phyloP scores from a whole-genome alignment of 345 rosid genomes.

The Triadica sebifera region DNA sequence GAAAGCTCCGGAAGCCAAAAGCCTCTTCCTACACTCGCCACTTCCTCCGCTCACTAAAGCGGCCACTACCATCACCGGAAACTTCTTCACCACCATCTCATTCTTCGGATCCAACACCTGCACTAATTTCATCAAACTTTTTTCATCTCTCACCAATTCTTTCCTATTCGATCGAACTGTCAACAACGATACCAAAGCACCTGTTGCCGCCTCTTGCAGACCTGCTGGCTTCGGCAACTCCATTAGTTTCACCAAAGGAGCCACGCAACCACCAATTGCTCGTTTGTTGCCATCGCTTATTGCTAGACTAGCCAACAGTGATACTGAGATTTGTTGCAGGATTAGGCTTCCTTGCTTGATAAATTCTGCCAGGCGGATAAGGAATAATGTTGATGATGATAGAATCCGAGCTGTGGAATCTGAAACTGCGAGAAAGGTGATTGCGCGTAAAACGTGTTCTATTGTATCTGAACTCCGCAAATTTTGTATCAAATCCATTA shows the following conservation, averaged over 20 bases:
- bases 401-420: slow-evolving; percentile 38
- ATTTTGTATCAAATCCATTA: slow-evolving; percentile 48
- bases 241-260: slow-evolving; percentile 56
- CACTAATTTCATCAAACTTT: slow-evolving; percentile 59
- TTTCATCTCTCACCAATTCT: slow-evolving; percentile 65
- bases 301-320: slow-evolving; percentile 43
- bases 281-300: slow-evolving; percentile 72
- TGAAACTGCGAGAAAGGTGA: slow-evolving; percentile 39
- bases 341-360: slow-evolving; percentile 49
- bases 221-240: slow-evolving; percentile 75
- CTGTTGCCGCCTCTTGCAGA: slow-evolving; percentile 60
- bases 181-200: slow-evolving; percentile 51
- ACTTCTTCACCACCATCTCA: slow-evolving; percentile 51
- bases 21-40: slow-evolving; percentile 46
- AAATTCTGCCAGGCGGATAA: slow-evolving; percentile 55
- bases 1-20: slow-evolving; percentile 56
- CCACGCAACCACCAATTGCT: slow-evolving; percentile 56
- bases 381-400: slow-evolving; percentile 58
- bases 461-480: slow-evolving; percentile 41
- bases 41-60: slow-evolving; percentile 50
- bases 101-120: slow-evolving; percentile 68
- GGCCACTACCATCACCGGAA: slow-evolving; percentile 55
- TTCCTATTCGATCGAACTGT: slow-evolving; percentile 59
- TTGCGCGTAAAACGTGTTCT: slow-evolving; percentile 49
- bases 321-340: slow-evolving; percentile 56